Base-by-base conservation (phyloP, 2,329 filamentous ascomycete species). In the Calonectria pseudoreteaudii region DNA sequence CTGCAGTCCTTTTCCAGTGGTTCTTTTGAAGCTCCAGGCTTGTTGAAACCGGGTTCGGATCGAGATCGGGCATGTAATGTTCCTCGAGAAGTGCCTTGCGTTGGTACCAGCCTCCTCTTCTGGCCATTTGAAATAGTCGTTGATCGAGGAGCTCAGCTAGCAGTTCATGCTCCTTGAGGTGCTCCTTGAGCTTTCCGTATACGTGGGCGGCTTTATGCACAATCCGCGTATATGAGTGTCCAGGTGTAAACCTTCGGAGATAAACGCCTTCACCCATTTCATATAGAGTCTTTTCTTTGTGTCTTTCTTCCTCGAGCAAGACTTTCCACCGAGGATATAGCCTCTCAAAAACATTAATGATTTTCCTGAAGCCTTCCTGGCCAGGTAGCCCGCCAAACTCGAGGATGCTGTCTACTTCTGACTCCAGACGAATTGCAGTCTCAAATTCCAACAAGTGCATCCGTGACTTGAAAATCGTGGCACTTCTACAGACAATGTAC, bases 31-130 rank as follows among this genome's bases (percentile, higher is more conserved):
- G 81, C 34, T 89, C 88, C 5, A 80, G 53, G 41, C 87, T 83
- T 5, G 80, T 72, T 7, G 83, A 84, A 2, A 79, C 78, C 0
- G 84, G 83, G 2, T 83, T 83, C 0, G 89, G 86, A 36, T 87
- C 88, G 8, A 94, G 82, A 6, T 89, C 87, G 80, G 92, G 90
- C 94, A 98, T 96, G 83, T 99, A 98, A 82, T 97, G 95, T 83
- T 99, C 97, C 86, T 99, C 97, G 2, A 99, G 85, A 1, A 99
- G 87, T 1, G 96, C 97, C 84, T 97, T 98, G 26, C 97, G 94
- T 81, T 98, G 96, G 82, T 98, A 98, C 97, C 97, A 99, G 0
- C 93, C 91, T 0, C 97, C 97, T 52, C 97, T 91, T 34, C 96
- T 91, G 1, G 95, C 92, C 53, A 94, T 89, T 80, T 98, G 96